Evolutionary conservation across 1,284 basidiomycete species (phyloP).

Genomic region (Sanguinoderma infundibulare): DNA sequence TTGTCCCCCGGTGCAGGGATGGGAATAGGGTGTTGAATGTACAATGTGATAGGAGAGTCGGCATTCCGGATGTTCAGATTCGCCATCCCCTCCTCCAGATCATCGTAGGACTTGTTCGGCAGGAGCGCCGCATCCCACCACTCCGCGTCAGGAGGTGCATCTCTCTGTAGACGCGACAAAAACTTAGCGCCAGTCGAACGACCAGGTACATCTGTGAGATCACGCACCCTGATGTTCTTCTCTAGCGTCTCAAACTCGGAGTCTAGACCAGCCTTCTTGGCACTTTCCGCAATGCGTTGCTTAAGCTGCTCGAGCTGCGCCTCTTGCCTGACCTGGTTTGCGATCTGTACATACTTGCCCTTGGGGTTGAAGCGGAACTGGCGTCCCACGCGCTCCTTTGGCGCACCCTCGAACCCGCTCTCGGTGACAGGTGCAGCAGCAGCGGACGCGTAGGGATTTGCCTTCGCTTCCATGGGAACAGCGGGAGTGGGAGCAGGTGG

Average conservation of each 20-base stretch:
- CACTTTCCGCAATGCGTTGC: slow-evolving; percentile 90
- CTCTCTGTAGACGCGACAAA: slow-evolving; percentile 52
- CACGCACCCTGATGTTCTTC: slow-evolving; percentile 78
- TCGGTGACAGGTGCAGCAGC: slow-evolving; percentile 50
- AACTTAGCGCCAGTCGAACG: background rate
- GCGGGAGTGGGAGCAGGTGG: slow-evolving; percentile 58
- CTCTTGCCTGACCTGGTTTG: slow-evolving; percentile 85
- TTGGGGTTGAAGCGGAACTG: slow-evolving; percentile 87
- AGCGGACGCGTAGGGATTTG: slow-evolving; percentile 77
- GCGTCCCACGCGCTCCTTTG: slow-evolving; percentile 71
- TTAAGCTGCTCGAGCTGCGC: slow-evolving; percentile 90
- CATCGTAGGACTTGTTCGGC: slow-evolving; percentile 80
- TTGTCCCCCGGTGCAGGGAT: slow-evolving; percentile 92
- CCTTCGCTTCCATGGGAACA: slow-evolving; percentile 43
- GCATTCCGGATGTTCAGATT: slow-evolving; percentile 64
- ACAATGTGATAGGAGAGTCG: slow-evolving; percentile 85
- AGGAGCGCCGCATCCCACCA: slow-evolving; percentile 98
- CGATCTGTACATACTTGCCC: slow-evolving; percentile 88
- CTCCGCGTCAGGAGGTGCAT: slow-evolving; percentile 87
- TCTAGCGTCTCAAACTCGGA: slow-evolving; percentile 91
- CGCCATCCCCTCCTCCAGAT: slow-evolving; percentile 62
- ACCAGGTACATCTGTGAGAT: background rate
- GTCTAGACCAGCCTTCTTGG: slow-evolving; percentile 91
- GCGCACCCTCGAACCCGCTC: slow-evolving; percentile 69
- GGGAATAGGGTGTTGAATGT: slow-evolving; percentile 97